Evolutionary conservation across 2,329 filamentous ascomycete genomes (phyloP).

Genomic region (Capronia americana): DNA sequence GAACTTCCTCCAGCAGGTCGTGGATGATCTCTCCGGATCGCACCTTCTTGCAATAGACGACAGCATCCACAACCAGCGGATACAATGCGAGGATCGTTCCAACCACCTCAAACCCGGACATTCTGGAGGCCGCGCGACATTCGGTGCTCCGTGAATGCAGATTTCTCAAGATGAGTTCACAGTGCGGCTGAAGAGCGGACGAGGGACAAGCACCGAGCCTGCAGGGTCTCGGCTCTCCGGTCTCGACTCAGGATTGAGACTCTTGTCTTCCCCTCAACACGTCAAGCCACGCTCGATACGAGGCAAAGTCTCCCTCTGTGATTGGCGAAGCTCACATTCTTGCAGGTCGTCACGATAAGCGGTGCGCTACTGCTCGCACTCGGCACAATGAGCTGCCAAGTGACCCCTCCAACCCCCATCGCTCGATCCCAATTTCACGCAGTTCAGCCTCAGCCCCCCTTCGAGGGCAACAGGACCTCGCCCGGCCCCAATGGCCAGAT

Average conservation of each 20-base stretch:
- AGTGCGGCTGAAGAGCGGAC: neutral
- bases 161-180: neutral
- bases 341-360: neutral
- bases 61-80: neutral
- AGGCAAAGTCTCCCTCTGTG: neutral
- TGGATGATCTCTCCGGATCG: constrained; percentile 9
- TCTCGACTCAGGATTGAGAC: neutral
- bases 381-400: neutral
- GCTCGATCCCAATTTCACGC: neutral
- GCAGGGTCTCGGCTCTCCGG: neutral
- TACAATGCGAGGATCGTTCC: neutral
- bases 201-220: neutral
- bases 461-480: neutral
- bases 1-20: constrained; percentile 9
- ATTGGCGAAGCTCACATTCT: neutral
- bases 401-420: neutral
- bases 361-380: neutral
- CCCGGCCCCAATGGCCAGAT: neutral
- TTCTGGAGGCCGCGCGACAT: neutral
- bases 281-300: neutral
- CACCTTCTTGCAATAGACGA: neutral
- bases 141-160: neutral
- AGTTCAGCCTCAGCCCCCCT: neutral
- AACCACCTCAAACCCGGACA: neutral
- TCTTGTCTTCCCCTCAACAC: neutral